Percentiles rank a stretch among this genome's conserved stretches.
phyloP scores from a whole-genome alignment of 2,329 filamentous ascomycete species.

The Neurospora sp. region DNA sequence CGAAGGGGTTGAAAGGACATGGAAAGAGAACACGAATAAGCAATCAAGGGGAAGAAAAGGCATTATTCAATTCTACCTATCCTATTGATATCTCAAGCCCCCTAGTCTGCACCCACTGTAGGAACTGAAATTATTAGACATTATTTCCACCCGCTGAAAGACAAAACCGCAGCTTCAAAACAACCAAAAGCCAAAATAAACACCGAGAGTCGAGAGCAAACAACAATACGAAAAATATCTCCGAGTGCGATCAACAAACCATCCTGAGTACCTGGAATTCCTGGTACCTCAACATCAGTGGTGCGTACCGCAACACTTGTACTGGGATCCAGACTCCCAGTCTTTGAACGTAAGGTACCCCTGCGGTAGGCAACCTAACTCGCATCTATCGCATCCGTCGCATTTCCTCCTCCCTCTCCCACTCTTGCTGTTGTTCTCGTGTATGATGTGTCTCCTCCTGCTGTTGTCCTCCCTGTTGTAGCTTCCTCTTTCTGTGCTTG shows the following conservation, averaged over 20 bases:
- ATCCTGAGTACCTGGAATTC: background rate
- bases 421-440: no score
- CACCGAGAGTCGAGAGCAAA: no score
- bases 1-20: background rate
- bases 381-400: background rate
- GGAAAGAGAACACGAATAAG: no score
- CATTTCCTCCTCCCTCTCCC: background rate
- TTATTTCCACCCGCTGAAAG: background rate
- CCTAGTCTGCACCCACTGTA: background rate
- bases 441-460: no score
- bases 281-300: background rate
- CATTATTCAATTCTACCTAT: no score
- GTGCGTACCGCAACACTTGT: background rate
- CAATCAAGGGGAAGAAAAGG: no score
- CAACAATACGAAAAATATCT: background rate
- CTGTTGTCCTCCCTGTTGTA: no score
- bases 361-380: background rate
- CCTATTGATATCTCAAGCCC: background rate
- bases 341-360: background rate
- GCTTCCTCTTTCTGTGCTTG: no score
- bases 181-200: background rate
- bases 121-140: background rate
- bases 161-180: background rate
- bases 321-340: background rate
- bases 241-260: background rate